Evolutionary conservation across 73 alveolate genomes (phyloP), one percentile per base, ranked within the genome.

Genomic region (Paramecium tetraurelia): DNA sequence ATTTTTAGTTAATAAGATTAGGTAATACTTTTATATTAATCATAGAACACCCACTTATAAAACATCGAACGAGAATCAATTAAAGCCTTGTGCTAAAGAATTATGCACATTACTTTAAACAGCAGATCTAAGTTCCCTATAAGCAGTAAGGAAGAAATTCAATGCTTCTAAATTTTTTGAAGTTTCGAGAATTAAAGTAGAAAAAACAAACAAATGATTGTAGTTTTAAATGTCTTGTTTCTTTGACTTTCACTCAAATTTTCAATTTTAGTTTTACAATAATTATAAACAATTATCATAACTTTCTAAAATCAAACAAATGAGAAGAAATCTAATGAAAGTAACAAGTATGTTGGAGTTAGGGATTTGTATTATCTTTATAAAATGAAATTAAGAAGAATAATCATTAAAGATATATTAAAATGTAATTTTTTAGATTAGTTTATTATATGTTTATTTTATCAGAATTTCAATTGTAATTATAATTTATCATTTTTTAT

Each of bases 51-150:
- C 58, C 4, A 75, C 87, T 21, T 40, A 14, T 31, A 33, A 40
- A 31, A 36, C 48, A 12, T 58, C 21, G 7, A 22, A 58, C 27
- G 93, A 86, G 44, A 31, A 29, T 18, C 59, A 68, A 31, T 38
- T 86, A 20, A 50, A 38, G 41, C 90, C 92, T 21, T 58, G 89
- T n/a, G 93, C 93, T 20, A 86, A 86, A 38, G 89, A 86, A 24
- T 59, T 86, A 43, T 86, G 93, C 22, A 16, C 50, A 18, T 41
- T 86, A 31, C 50, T 86, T 16, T 43, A 50, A 86, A 24, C 27
- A 6, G 93, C 87, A 86, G 93, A 86, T 38, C 18, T 21, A 10
- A 86, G 40, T 12, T 59, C 89, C 8, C 18, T 86, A 4, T 22
- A 58, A 86, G 93, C 93, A 53, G 93, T 86, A 4, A 86, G 18